Base-by-base conservation (phyloP, 306 rosid species). In the Cercis canadensis region DNA sequence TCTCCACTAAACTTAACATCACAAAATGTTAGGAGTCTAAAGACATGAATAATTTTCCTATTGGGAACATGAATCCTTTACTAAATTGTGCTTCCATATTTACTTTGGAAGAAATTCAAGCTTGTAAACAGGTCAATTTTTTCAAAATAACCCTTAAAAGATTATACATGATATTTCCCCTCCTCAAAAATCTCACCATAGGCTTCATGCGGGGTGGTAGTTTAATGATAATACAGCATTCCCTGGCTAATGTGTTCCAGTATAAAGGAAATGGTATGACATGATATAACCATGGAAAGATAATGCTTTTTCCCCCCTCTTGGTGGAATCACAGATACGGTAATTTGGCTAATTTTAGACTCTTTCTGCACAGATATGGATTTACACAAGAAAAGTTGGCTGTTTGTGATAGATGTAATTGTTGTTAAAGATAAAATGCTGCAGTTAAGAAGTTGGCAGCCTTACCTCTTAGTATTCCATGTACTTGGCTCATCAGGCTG, bases 401-500 rank as follows among this genome's bases (percentile, higher is more conserved):
- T 13, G 29, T 65, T 50, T 55, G 55, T 33, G 45, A 64, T 49
- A 58, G 14, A 68, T 68, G 57, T 21, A 29, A 37, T 21, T 33
- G 33, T 67, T 68, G 70, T 67, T 57, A 37, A 39, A 67, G 65
- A 81, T 62, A 24, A 85, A 75, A 45, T 33, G 46, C 57, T 62
- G 24, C 41, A 13, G 29, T 73, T 32, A 43, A 72, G n/a, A 76
- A 75, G 51, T 72, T 70, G 63, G 68, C 63, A 68, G 34, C 43
- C 84, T 81, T 78, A 90, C 98, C 97, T 94, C 82, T 87, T 83
- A 57, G 65, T 58, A 80, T 77, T 88, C 87, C 89, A 82, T 11
- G 84, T 69, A 81, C 79, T 87, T 76, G 82, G 56, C 76, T 84
- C 80, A 18, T 79, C 84, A 69, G 88, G 86, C 64, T 83, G 88